Base-by-base conservation (phyloP, 805 yeast species). In the Candida cerambycidarum region DNA sequence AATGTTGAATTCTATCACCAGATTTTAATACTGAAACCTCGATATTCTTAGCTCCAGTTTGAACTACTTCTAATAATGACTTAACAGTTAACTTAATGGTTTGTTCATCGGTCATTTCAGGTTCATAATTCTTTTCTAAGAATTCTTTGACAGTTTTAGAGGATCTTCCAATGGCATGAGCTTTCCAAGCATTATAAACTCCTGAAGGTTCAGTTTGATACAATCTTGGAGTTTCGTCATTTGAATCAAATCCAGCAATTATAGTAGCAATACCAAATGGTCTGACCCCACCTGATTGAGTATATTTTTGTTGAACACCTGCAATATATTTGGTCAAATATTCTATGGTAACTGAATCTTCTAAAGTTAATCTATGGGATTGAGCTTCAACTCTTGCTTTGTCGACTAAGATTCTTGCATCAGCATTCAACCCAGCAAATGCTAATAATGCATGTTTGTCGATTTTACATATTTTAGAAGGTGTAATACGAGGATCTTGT, bases 351-450 rank as follows among this genome's bases (percentile, higher is more conserved):
- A 89, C 97, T 0, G 97, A 85, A 60, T 93, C 98, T 62, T 92
- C 99, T 58, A 92, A 76, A n/a, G 92, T 89, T 56, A 93, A 77
- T 62, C 85, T 79, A 67, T 90, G 96, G 12, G 95, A 85, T 66
- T 93, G 99, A 3, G 98, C 97, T 64, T 93, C 97, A 18, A 92
- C 84, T 58, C 98, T 80, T 10, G 99, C 98, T 68, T 85, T 87
- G 65, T 93, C 97, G 43, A 93, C 88, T 53, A 93, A 77, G 43
- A 93, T 82, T 62, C 99, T 79, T 13, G 98, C 96, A 65, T 93
- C 99, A n/a, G 99, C 99, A 65, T 90, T 92, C 62, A 93, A 76
- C 3, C 99, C 99, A 33, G 99, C 97, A 72, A 93, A 93, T 38
- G 96, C 95, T 57, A 93, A 75, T 52, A 89, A 83, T 16, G 88